Percentiles rank a stretch among this genome's conserved stretches.
phyloP scores from a whole-genome alignment of 306 rosid species.

The Cicer bijugum region DNA sequence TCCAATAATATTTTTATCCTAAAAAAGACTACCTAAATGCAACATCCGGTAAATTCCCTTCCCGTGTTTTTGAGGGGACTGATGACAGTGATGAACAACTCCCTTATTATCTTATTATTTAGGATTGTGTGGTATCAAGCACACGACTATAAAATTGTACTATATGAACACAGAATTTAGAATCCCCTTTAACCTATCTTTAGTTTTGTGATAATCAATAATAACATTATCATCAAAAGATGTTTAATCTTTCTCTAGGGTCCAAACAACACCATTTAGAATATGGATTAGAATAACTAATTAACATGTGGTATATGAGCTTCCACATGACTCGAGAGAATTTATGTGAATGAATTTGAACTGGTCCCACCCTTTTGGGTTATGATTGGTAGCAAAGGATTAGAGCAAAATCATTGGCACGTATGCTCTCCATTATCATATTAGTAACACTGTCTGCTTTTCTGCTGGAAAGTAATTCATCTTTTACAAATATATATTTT shows the following conservation, averaged over 20 bases:
- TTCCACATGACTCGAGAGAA: conserved; percentile 42
- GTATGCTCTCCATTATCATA: conserved; percentile 29
- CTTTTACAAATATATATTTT: conserved; percentile 42
- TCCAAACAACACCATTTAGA: conserved; percentile 27
- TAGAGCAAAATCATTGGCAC: conserved; percentile 24
- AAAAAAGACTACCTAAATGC: too few species aligned
- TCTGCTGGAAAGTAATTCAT: conserved; percentile 43
- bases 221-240: conserved; percentile 42
- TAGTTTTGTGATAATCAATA: conserved; percentile 33
- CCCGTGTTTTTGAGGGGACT: too few species aligned
- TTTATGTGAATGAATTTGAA: conserved; percentile 40
- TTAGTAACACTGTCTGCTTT: conserved; percentile 38
- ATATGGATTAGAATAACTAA: conserved; percentile 45
- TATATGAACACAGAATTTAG: conserved; percentile 44
- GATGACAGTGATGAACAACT: too few species aligned
- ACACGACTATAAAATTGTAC: conserved; percentile 35
- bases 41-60: too few species aligned
- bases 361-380: conserved; percentile 37
- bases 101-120: conserved; percentile 15
- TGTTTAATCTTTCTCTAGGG: conserved; percentile 32
- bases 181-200: conserved; percentile 46
- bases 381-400: conserved; percentile 25
- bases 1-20: too few species aligned
- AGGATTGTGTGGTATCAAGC: conserved; percentile 28
- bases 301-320: conserved; percentile 44